Evolutionary conservation across 169 alveolate genomes (phyloP), one percentile per base, ranked within the genome.

Genomic region (Perkinsus olseni): DNA sequence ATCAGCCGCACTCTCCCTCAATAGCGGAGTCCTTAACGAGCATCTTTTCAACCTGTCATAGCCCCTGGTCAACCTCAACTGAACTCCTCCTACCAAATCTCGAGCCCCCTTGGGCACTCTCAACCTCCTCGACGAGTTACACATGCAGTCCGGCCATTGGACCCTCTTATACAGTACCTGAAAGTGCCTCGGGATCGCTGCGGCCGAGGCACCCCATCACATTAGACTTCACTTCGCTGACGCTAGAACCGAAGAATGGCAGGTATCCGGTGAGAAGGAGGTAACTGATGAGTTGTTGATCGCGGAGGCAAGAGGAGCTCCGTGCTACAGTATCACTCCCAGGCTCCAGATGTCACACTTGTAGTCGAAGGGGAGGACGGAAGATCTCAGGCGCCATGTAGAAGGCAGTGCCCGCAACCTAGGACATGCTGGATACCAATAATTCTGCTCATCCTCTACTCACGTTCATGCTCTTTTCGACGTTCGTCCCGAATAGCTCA

Each of bases 1-100:
- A 21, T 93, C 95, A 39, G 74, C 91, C 24, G 97, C 97, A 36
- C 95, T 82, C 31, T 96, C 96, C 90, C 97, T 95, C 38, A 74
- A 50, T 21, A 92, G 91, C 4, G 97, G 97, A 93, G n/a, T 94
- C 95, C 91, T 94, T 95, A 62, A 94, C 94, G 48, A 96, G 95
- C 97, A 96, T 96, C 74, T 28, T 62, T 28, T 62, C 82, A 13
- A 62, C 82, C 82, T 62, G 34, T 62, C 34, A 24, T 8, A 40
- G 11, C 3, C 11, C 31, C 0, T 13, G 0, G 31, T 62, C 28
- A 62, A 62, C 34, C 31, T 62, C 31, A 62, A 24, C 1, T 24
- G 4, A 8, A 8, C 82, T 62, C 34, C 82, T 6, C 31, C 1
- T 62, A 62, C 82, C 82, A 62, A 62, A 62, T 62, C 82, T 24